Conservation (phyloP, 176 grass and related monocot species). For the Musa beccarii region DNA sequence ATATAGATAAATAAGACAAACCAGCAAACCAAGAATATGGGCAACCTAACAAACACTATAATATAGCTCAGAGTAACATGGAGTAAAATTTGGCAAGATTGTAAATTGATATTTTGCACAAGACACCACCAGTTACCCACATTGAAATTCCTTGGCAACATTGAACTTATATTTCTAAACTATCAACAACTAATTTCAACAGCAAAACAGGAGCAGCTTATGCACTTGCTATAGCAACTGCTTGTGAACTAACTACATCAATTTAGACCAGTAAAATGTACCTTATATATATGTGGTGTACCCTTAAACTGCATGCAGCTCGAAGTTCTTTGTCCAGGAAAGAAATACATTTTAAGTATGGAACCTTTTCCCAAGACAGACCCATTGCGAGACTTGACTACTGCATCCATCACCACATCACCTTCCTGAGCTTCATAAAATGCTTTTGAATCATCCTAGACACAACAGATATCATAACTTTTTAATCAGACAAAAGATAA, state of each 20-base stretch:
- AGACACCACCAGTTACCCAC: background rate
- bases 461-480: constrained; percentile 14
- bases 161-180: background rate
- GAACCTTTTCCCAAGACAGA: constrained; percentile 97
- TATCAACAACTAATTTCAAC: background rate
- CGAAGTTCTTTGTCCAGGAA: constrained; percentile 82
- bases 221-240: background rate
- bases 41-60: background rate
- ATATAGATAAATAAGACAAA: background rate
- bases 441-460: constrained; percentile 72
- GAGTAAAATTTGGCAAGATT: no score
- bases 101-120: no score
- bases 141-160: background rate
- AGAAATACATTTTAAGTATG: constrained; percentile 98
- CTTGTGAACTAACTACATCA: background rate
- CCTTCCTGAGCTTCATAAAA: constrained; percentile 47
- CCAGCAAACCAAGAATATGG: background rate
- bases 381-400: constrained; percentile 79
- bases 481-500: background rate
- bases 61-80: background rate
- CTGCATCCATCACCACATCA: constrained; percentile 73
- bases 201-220: background rate
- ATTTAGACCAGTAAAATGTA: constrained; percentile 19
- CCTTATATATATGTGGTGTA: constrained; percentile 84
- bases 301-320: constrained; percentile 64